These are phyloP conservation scores for Spiraea crenata DNA, from an alignment of 331 rosid species.

Conservation along the genomic window DNA sequence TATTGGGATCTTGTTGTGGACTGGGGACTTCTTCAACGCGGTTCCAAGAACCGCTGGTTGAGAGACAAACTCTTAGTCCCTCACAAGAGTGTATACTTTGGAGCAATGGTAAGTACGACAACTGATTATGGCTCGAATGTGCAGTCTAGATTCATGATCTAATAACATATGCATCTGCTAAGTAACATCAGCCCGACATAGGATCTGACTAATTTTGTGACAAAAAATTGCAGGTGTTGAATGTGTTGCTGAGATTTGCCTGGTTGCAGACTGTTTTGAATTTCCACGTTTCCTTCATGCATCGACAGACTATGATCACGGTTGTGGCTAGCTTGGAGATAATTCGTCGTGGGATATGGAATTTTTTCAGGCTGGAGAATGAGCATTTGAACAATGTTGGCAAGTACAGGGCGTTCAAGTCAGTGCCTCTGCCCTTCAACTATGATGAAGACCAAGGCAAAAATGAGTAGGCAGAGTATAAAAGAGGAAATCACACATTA, in stretches of 20 bases:
- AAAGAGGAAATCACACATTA: neutral
- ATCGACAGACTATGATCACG: slow-evolving; percentile 39
- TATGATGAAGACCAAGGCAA: slow-evolving; percentile 56
- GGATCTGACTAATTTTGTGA: neutral
- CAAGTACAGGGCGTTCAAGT: slow-evolving; percentile 63
- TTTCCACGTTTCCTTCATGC: slow-evolving; percentile 39
- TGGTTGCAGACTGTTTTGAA: slow-evolving; percentile 62
- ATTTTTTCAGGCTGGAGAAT: slow-evolving; percentile 75
- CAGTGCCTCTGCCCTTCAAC: slow-evolving; percentile 63
- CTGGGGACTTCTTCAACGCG: slow-evolving; percentile 68
- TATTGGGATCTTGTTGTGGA: slow-evolving; percentile 66
- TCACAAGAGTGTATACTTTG: slow-evolving; percentile 46
- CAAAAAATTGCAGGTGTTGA: slow-evolving; percentile 46
- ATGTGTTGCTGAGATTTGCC: slow-evolving; percentile 67
- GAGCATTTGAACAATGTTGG: slow-evolving; percentile 74
- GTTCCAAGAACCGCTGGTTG: slow-evolving; percentile 63
- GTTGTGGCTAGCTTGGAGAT: slow-evolving; percentile 59
- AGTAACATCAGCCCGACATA: too few relatives aligned
- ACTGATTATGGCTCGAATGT: too few relatives aligned
- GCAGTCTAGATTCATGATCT: too few relatives aligned
- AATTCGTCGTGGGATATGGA: slow-evolving; percentile 71
- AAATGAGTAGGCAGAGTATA: slow-evolving; percentile 25
- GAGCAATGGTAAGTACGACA: slow-evolving; percentile 50
- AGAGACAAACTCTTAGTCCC: slow-evolving; percentile 65
- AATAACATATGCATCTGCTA: too few relatives aligned